Evolutionary conservation across 306 rosid species (phyloP).

Genomic region (Vachellia collinsii): DNA sequence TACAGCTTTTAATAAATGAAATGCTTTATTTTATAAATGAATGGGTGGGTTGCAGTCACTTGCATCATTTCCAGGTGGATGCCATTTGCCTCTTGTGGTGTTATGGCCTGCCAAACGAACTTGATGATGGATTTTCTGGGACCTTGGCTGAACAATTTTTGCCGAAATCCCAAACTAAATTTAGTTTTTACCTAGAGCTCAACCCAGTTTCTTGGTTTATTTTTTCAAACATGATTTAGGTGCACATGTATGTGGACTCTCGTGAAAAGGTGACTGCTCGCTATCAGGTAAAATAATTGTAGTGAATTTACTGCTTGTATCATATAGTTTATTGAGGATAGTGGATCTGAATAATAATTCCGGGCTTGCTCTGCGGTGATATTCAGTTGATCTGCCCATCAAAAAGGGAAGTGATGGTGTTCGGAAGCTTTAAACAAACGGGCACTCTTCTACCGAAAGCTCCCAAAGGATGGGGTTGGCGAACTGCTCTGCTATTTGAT

Average conservation of each 20-base stretch:
- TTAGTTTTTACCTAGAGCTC: conserved; percentile 4
- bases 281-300: conserved; percentile 68
- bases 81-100: conserved; percentile 2
- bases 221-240: conserved; percentile 47
- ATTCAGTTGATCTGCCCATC: conserved; percentile 88
- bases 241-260: conserved; percentile 78
- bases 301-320: conserved; percentile 29
- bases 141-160: background rate
- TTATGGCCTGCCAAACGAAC: background rate
- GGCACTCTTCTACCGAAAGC: conserved; percentile 97
- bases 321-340: background rate
- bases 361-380: conserved; percentile 22
- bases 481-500: conserved; percentile 85
- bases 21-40: conserved; percentile 27
- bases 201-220: conserved; percentile 8
- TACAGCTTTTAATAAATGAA: conserved; percentile 21
- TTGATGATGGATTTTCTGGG: background rate
- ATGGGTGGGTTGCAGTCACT: background rate
- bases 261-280: conserved; percentile 95
- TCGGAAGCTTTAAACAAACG: conserved; percentile 88
- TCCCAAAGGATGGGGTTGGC: conserved; percentile 99
- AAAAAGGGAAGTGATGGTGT: conserved; percentile 90
- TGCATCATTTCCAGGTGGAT: conserved; percentile 10
- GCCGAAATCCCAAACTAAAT: background rate
- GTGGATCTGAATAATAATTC: conserved; percentile 29